Conservation (phyloP, 257 asterid genomes). For the Lycium ferocissimum region DNA sequence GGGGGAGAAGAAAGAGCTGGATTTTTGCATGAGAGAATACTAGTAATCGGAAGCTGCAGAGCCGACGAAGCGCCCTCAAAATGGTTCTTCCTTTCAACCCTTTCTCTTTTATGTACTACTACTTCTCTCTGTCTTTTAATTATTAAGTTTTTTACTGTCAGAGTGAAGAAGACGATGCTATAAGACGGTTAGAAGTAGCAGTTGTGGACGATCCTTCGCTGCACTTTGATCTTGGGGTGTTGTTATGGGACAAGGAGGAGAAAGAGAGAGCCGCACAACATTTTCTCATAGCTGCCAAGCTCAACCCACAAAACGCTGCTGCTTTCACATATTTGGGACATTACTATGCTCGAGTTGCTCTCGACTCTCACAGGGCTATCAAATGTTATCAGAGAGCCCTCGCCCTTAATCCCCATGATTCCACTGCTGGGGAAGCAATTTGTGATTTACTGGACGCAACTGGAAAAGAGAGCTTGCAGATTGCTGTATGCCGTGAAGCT, state of each 20-base stretch:
- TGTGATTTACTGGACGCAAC: constrained; percentile 76
- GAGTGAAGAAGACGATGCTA: constrained; percentile 32
- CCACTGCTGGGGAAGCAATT: constrained; percentile 82
- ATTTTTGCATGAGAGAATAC: too few species aligned
- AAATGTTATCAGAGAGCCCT: constrained; percentile 95
- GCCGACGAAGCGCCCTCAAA: too few species aligned
- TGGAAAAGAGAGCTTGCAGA: constrained; percentile 81
- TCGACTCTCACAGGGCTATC: constrained; percentile 80
- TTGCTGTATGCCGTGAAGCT: constrained; percentile 83
- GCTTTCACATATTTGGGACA: constrained; percentile 90
- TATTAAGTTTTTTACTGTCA: constrained; percentile 4
- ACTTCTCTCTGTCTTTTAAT: background rate
- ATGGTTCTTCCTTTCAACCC: constrained; percentile 10
- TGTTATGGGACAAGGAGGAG: constrained; percentile 74
- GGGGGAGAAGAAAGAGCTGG: too few species aligned
- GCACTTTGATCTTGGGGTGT: constrained; percentile 76
- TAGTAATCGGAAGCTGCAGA: too few species aligned
- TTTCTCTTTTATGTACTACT: background rate
- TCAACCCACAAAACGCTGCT: constrained; percentile 74
- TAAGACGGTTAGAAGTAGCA: constrained; percentile 54
- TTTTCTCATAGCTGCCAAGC: constrained; percentile 73
- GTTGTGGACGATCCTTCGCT: constrained; percentile 61
- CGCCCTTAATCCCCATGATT: constrained; percentile 84
- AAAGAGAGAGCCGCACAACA: constrained; percentile 76
- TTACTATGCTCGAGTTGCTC: constrained; percentile 61